Evolutionary conservation across 2,329 filamentous ascomycete species (phyloP), one percentile per base, ranked within the genome.

Genomic region (Sclerotinia spermophila): DNA sequence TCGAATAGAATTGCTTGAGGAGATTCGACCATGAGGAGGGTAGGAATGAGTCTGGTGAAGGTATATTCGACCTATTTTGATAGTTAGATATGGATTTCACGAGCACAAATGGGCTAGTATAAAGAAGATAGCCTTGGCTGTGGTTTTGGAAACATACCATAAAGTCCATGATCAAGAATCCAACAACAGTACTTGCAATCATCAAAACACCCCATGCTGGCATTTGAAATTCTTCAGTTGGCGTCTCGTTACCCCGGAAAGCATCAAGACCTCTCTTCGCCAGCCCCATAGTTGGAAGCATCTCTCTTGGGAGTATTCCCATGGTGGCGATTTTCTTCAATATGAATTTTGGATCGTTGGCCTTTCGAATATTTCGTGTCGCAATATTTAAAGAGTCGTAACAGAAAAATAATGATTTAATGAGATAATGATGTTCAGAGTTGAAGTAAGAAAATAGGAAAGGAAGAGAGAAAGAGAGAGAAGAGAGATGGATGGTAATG

Each of bases 1-100:
- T 85, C 82, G 75, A 87, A 83, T 67, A 84, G 81, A 68, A 87
- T 80, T 76, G 84, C 81, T 74, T 85, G 61, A 84, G 84, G 38
- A 84, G 84, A 74, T 79, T 92, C 90, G 75, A 92, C 83, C 81
- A 89, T 87, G 72, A 88, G 84, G 56, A 92, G 84, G 8, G 87
- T 87, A 2, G 86, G 84, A 59, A 91, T 81, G 69, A 92, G 82
- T 70, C 84, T 80, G 70, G 85, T 85, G 74, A 89, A 85, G 59
- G 86, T 88, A 81, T 91, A 92, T 67, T 81, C 78, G 61, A 84
- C 76, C 82, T 68, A 42, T 21, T 24, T 24, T n/a, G 21, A 45
- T 55, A 35, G 60, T 77, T 68, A 76, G 74, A n/a, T 45, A 21
- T 27, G 21, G 11, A n/a, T 38, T 3, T 62, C 19, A 33, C 30